Percentiles rank a stretch among this genome's conserved stretches.
Evolutionary conservation across 768 basidiomycete genomes (phyloP).

Genomic region (Pleurotus platypus): DNA sequence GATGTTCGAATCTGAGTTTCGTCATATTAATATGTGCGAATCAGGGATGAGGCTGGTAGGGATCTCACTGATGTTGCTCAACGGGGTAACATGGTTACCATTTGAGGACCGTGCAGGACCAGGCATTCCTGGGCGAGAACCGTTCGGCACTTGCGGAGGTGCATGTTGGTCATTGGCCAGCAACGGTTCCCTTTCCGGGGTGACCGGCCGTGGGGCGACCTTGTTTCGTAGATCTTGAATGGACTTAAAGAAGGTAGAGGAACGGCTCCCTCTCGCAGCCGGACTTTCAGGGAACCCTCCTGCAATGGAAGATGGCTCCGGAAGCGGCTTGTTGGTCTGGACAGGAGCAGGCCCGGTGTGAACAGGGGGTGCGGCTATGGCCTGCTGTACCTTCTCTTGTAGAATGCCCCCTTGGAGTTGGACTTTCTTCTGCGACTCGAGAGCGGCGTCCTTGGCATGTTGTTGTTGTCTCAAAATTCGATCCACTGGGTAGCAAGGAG

Average conservation of each 20-base stretch:
- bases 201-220: background rate
- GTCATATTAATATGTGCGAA: no score
- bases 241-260: background rate
- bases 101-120: background rate
- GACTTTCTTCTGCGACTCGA: background rate
- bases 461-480: conserved; percentile 84
- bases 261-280: background rate
- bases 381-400: conserved; percentile 11
- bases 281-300: conserved; percentile 5
- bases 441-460: conserved; percentile 51
- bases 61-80: conserved; percentile 37
- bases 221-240: conserved; percentile 3
- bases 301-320: background rate
- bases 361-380: background rate
- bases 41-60: background rate
- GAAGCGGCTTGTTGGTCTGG: background rate
- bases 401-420: no score
- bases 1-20: conserved; percentile 51
- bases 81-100: conserved; percentile 27
- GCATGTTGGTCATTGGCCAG: background rate
- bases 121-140: background rate
- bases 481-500: conserved; percentile 56
- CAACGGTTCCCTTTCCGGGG: background rate
- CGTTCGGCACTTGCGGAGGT: conserved; percentile 9
- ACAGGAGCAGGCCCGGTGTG: background rate